Conservation (phyloP, 768 basidiomycete genomes). For the Tylopilus sp. region DNA sequence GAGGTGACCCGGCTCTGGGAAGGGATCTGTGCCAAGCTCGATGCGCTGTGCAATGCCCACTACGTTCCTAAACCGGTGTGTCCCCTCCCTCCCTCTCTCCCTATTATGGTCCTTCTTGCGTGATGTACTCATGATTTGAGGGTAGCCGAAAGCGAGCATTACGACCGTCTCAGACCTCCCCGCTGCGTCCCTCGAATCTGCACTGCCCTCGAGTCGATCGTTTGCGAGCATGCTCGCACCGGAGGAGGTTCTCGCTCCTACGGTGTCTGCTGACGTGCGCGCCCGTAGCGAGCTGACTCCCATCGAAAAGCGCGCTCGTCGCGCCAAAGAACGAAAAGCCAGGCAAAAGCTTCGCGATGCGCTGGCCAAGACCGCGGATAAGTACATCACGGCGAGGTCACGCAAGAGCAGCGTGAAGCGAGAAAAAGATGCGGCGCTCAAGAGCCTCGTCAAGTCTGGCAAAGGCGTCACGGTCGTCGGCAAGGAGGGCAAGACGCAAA, state of each 20-base stretch:
- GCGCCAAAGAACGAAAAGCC: conserved; percentile 65
- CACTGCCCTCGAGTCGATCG: conserved; percentile 80
- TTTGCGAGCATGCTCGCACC: conserved; percentile 83
- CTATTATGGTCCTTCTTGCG: too few species aligned
- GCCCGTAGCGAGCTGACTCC: conserved; percentile 83
- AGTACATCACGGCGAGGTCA: conserved; percentile 44
- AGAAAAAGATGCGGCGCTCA: conserved; percentile 81
- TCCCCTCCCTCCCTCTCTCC: conserved; percentile 8
- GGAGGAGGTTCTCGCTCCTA: conserved; percentile 79
- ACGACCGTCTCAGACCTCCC: conserved; percentile 80
- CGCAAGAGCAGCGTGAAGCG: conserved; percentile 54
- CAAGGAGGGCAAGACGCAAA: conserved; percentile 48
- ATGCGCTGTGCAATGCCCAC: conserved; percentile 92
- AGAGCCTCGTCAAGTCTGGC: conserved; percentile 78
- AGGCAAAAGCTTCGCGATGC: conserved; percentile 65
- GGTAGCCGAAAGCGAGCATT: conserved; percentile 85
- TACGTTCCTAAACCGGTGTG: conserved; percentile 91
- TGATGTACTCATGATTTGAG: neutral
- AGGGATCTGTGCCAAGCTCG: conserved; percentile 79
- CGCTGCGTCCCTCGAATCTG: conserved; percentile 82
- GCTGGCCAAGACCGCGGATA: conserved; percentile 63
- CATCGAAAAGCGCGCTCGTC: conserved; percentile 69
- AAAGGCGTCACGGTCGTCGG: conserved; percentile 88
- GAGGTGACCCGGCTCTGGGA: conserved; percentile 86
- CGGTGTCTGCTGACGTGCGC: conserved; percentile 47